Evolutionary conservation across 345 rosid genomes (phyloP), one percentile per base, ranked within the genome.

Genomic region (Corchorus olitorius): DNA sequence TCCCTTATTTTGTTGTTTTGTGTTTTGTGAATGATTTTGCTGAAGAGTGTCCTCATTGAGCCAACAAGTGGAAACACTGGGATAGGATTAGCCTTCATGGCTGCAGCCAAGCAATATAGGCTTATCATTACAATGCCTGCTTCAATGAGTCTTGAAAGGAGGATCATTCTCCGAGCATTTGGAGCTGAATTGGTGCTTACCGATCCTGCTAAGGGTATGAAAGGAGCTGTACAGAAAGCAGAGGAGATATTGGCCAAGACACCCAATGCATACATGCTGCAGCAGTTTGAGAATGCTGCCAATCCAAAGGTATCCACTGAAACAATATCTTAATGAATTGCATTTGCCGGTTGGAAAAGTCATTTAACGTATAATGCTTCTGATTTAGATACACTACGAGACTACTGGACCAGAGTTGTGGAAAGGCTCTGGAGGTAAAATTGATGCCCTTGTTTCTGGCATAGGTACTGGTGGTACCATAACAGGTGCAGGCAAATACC

Each of bases 11-110:
- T 34, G 45, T 2, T 37, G 16, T 68, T 65, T 73, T 68, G 12
- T 61, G 1, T 37, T 78, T 58, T 41, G 19, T 70, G 65, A 50
- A 56, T 75, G 78, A 37, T 72, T 6, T 3, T 48, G 80, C 48
- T 81, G 82, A 75, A 91, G 97, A 93, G 97, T 80, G 90, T 91
- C 56, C 73, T 94, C 65, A 88, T 94, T 84, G 98, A 94, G 84
- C 97, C 97, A 12, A 94, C 97, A n/a, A 94, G 97, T 80, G 98
- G 98, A 77, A 92, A 94, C 76, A 94, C 98, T 5, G 98, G 98
- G 73, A 92, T 94, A 54, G 97, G 97, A 35, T 86, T 94, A 78
- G 97, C 98, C 4, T 92, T 94, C 83, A 86, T 94, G 79, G 97
- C 97, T 5, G 97, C 97, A 53, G 97, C 97, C 13, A 94, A 94